Conservation (phyloP, 352 stramenopile species). For the Pythium aphanidermatum region DNA sequence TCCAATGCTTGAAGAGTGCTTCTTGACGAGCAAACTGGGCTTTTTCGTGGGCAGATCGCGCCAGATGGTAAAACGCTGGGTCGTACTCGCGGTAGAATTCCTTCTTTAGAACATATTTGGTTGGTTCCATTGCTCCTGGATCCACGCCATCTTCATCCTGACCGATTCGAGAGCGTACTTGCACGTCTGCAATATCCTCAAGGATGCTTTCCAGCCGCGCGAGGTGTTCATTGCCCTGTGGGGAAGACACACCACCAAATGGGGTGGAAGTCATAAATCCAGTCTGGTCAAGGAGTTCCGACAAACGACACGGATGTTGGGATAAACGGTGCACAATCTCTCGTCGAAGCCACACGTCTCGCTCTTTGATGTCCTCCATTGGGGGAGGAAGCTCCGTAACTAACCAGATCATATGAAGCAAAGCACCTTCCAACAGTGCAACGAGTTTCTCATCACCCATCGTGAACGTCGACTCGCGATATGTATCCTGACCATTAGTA, state of each 20-base stretch:
- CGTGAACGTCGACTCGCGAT: constrained; percentile 26
- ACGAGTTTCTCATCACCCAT: constrained; percentile 60
- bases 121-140: constrained; percentile 56
- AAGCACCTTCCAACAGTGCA: constrained; percentile 61
- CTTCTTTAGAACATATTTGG: constrained; percentile 74
- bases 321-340: constrained; percentile 86
- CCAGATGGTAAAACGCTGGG: constrained; percentile 74
- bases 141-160: constrained; percentile 13
- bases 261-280: constrained; percentile 66
- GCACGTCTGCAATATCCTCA: constrained; percentile 67
- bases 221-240: constrained; percentile 63
- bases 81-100: constrained; percentile 78
- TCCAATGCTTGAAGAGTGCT: constrained; percentile 80
- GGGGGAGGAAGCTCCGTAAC: constrained; percentile 77
- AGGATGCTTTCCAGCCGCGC: constrained; percentile 53
- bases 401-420: constrained; percentile 84
- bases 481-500: constrained; percentile 42
- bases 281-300: constrained; percentile 74
- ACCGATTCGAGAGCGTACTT: constrained; percentile 20
- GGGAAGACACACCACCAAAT: constrained; percentile 54
- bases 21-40: constrained; percentile 73
- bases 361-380: constrained; percentile 48
- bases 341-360: constrained; percentile 62
- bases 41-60: constrained; percentile 67
- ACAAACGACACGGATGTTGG: constrained; percentile 63